Evolutionary conservation across 1,139 yeast genomes (phyloP), one percentile per base, ranked within the genome.

Genomic region (Lodderomyces theae): DNA sequence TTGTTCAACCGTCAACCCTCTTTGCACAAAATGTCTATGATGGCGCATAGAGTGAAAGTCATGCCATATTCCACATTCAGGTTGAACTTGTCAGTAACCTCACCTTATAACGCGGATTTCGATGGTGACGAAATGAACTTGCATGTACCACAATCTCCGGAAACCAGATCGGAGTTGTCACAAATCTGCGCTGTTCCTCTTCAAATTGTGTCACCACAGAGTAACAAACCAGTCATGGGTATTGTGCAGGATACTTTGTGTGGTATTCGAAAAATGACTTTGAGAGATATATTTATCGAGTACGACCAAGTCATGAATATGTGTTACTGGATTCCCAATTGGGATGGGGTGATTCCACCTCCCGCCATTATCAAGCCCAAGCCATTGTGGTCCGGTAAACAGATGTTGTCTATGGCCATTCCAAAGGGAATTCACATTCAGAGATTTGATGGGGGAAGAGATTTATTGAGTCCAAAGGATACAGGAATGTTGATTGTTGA

Each of bases 81-180:
- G 69, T 74, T 94, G 69, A 94, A 92, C 61, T 73, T 94, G 61
- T 92, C 97, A 12, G 98, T 92, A 39, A 92, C 98, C 0, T 88
- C 97, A 12, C 99, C 99, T 19, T 94, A 94, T 68, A 94, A 94
- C 69, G 99, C 99, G 38, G 99, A 94, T 85, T 94, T 94, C 75
- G 99, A 94, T 72, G 99, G 99, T 74, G 99, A 94, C 66, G 98
- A 94, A 70, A 94, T 94, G 99, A 94, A 94, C 68, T 84, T 94
- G 69, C 99, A 94, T 61, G 99, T 94, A 51, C 99, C 99, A 5
- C 99, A 94, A 64, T 87, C 96, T 6, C 97, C 90, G 51, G 99
- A 94, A 66, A 92, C 98, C 0, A 79, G 97, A 60, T 96, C 98
- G 2, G 99, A 94, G 65, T 73, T 92, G 50, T 84, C 90, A 30